Percentiles rank a stretch among this genome's conserved stretches.
phyloP scores from a whole-genome alignment of 2,329 filamentous ascomycete genomes.

The Aspergillus unguis region DNA sequence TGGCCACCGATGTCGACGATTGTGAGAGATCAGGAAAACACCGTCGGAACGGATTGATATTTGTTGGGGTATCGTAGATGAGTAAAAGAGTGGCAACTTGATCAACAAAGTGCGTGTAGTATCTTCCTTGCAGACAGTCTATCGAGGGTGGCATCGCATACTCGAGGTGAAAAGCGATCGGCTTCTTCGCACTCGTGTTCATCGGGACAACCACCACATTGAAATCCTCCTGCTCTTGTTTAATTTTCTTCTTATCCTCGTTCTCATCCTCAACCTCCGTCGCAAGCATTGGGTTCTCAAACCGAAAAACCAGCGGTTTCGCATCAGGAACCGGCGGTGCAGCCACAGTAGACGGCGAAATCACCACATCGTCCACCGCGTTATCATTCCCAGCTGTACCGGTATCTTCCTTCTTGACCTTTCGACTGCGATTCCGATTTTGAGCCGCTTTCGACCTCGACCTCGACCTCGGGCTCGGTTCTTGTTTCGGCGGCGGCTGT shows the following conservation, averaged over 20 bases:
- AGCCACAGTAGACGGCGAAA: conserved; percentile 25
- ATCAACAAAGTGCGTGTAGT: conserved; percentile 37
- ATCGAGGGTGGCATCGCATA: conserved; percentile 16
- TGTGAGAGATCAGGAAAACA: conserved; percentile 34
- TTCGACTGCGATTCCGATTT: neutral
- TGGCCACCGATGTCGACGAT: conserved; percentile 34
- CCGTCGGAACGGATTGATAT: conserved; percentile 36
- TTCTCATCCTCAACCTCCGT: conserved; percentile 16
- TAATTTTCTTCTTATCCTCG: neutral
- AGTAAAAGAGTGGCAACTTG: conserved; percentile 33
- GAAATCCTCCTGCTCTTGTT: conserved; percentile 6
- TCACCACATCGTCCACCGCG: conserved; percentile 21
- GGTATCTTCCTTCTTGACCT: conserved; percentile 14
- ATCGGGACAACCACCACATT: conserved; percentile 1
- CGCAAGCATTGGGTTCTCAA: conserved; percentile 25
- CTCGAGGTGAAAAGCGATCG: conserved; percentile 19
- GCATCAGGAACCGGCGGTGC: conserved; percentile 3
- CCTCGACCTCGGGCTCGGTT: conserved; percentile 8
- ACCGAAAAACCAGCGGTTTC: conserved; percentile 22
- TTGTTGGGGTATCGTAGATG: conserved; percentile 36
- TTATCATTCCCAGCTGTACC: conserved; percentile 1
- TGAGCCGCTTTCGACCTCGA: conserved; percentile 6
- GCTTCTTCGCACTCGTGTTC: neutral
- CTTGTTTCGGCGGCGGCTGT: conserved; percentile 20
- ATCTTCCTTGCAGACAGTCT: conserved; percentile 28